Percentiles rank a stretch among this genome's conserved stretches.
These are phyloP conservation scores for Onygenales sp. DNA, from an alignment of 2,329 filamentous ascomycete species.

Conservation along the genomic window DNA sequence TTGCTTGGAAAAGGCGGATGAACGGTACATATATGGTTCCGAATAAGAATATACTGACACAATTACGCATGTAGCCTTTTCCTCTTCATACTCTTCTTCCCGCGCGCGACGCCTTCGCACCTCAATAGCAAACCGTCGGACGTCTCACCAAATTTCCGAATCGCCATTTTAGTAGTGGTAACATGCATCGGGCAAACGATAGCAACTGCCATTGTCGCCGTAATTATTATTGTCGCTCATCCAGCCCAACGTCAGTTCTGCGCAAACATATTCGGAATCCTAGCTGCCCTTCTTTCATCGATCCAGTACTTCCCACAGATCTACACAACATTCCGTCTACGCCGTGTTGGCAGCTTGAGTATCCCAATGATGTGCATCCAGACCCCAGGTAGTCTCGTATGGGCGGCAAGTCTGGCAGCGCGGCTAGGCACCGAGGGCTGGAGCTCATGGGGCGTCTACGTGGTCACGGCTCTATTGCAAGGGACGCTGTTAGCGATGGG, in stretches of 20 bases:
- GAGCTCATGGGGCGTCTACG: slow-evolving; percentile 91
- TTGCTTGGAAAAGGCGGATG: not conserved
- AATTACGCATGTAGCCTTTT: slow-evolving; percentile 53
- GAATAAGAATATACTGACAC: not conserved
- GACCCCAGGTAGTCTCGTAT: slow-evolving; percentile 84
- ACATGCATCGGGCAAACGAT: slow-evolving; percentile 68
- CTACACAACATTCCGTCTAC: slow-evolving; percentile 75
- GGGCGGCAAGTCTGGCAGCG: slow-evolving; percentile 72
- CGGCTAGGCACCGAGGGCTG: slow-evolving; percentile 75
- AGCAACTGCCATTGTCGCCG: slow-evolving; percentile 54
- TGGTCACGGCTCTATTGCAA: slow-evolving; percentile 79
- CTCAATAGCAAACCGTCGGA: slow-evolving; percentile 26
- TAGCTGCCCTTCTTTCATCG: slow-evolving; percentile 66
- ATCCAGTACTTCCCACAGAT: slow-evolving; percentile 96
- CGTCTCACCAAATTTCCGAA: slow-evolving; percentile 58
- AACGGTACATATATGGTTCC: not conserved
- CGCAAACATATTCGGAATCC: slow-evolving; percentile 77
- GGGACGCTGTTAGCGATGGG: slow-evolving; percentile 72
- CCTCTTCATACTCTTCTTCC: slow-evolving; percentile 92
- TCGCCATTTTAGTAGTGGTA: slow-evolving; percentile 65
- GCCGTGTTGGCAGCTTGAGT: slow-evolving; percentile 81
- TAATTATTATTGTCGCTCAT: slow-evolving; percentile 55
- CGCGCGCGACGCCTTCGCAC: slow-evolving; percentile 46
- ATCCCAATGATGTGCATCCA: slow-evolving; percentile 99
- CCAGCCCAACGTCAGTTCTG: slow-evolving; percentile 60